phyloP scores from a whole-genome alignment of 192 early-diverging fungal species.

The Kickxella alabastrina region DNA sequence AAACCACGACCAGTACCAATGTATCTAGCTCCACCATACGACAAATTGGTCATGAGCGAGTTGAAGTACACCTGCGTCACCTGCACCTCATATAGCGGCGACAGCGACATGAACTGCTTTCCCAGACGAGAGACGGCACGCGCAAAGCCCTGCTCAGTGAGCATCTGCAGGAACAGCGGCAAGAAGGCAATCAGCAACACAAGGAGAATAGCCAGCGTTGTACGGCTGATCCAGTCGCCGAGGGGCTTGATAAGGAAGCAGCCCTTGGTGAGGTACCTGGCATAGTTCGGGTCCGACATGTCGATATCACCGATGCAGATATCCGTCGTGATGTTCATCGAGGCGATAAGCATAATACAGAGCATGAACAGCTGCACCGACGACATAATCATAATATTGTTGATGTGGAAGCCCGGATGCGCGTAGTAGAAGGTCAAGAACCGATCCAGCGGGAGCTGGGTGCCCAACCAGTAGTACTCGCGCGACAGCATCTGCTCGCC shows the following conservation, averaged over 20 bases:
- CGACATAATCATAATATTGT: constrained; percentile 83
- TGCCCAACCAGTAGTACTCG: constrained; percentile 87
- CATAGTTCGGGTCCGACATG: constrained; percentile 52
- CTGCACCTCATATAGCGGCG: constrained; percentile 79
- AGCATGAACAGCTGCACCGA: constrained; percentile 79
- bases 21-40: constrained; percentile 78
- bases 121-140: constrained; percentile 65
- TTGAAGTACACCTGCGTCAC: constrained; percentile 83
- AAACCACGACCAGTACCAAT: constrained; percentile 84
- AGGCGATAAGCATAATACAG: constrained; percentile 70
- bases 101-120: constrained; percentile 79
- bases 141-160: constrained; percentile 76
- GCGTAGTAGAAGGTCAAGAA: constrained; percentile 88
- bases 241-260: constrained; percentile 73
- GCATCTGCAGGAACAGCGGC: constrained; percentile 78
- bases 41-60: constrained; percentile 74
- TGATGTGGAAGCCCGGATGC: constrained; percentile 86
- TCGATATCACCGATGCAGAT: constrained; percentile 62
- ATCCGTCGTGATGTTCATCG: constrained; percentile 61
- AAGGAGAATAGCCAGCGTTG: constrained; percentile 73
- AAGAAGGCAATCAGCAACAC: constrained; percentile 79
- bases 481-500: constrained; percentile 91
- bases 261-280: constrained; percentile 46
- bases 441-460: constrained; percentile 77
- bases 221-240: constrained; percentile 78